Conservation (phyloP, 1,284 basidiomycete genomes). For the Moesziomyces antarcticus region DNA sequence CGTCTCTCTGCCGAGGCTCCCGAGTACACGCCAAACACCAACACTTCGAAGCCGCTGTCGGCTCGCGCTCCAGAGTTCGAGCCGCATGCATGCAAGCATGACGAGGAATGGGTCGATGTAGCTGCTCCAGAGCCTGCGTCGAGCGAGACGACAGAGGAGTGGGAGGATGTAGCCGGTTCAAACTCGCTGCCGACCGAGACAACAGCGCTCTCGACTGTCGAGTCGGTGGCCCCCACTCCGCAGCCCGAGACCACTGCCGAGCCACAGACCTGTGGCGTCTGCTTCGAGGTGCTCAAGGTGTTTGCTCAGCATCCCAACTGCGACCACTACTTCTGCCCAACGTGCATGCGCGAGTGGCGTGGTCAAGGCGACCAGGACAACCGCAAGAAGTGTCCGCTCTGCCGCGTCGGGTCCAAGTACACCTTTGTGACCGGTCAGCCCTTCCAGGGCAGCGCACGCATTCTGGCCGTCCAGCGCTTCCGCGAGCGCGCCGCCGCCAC, state of each 20-base stretch:
- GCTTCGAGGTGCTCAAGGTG: conserved; percentile 38
- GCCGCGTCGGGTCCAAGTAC: conserved; percentile 23
- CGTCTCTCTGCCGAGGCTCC: conserved; percentile 12
- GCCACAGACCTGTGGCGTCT: conserved; percentile 31
- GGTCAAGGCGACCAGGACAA: conserved; percentile 16
- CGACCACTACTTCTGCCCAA: conserved; percentile 43
- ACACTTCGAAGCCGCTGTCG: conserved; percentile 5
- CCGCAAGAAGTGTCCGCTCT: conserved; percentile 38
- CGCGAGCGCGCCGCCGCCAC: conserved; percentile 14
- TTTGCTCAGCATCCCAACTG: conserved; percentile 42
- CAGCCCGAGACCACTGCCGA: background rate
- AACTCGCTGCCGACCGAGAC: too few relatives aligned
- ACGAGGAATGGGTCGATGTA: conserved; percentile 14
- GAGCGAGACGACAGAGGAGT: background rate
- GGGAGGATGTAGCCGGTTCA: background rate
- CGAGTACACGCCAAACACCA: conserved; percentile 7
- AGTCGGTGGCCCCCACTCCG: background rate
- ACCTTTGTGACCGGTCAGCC: conserved; percentile 37
- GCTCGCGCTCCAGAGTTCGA: conserved; percentile 19
- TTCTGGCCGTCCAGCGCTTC: conserved; percentile 21
- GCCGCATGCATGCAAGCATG: background rate
- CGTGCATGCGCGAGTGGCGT: conserved; percentile 40
- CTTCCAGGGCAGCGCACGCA: conserved; percentile 11
- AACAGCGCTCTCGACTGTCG: too few relatives aligned
- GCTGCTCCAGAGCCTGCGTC: background rate